Evolutionary conservation across 1,284 basidiomycete genomes (phyloP).

Genomic region (Microbotryomycetes sp.): DNA sequence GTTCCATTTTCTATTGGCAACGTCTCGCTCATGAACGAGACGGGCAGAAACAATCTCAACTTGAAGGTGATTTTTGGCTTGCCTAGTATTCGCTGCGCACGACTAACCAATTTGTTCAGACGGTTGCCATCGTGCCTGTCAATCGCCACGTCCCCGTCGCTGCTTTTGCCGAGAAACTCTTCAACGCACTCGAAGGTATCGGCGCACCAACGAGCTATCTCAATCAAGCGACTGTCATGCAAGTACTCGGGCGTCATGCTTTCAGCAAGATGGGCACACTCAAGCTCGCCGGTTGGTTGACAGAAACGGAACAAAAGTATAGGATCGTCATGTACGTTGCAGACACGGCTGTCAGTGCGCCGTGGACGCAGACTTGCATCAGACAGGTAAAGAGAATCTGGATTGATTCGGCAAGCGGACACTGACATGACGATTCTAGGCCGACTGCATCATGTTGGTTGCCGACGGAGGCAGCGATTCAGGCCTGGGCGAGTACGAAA

Average conservation of each 20-base stretch:
- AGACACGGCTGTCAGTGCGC: slow-evolving; percentile 81
- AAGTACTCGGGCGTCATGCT: slow-evolving; percentile 81
- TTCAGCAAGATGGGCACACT: slow-evolving; percentile 91
- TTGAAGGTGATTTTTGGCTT: slow-evolving; percentile 47
- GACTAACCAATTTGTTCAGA: slow-evolving; percentile 45
- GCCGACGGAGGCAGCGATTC: slow-evolving; percentile 72
- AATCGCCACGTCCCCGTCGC: slow-evolving; percentile 78
- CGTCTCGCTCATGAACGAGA: slow-evolving; percentile 27
- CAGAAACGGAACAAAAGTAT: slow-evolving; percentile 88
- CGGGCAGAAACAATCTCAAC: slow-evolving; percentile 76
- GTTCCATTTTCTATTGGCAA: slow-evolving; percentile 27
- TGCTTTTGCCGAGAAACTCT: slow-evolving; percentile 80
- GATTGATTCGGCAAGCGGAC: not conserved
- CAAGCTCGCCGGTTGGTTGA: slow-evolving; percentile 86
- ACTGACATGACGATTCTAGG: slow-evolving; percentile 46
- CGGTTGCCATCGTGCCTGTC: slow-evolving; percentile 74
- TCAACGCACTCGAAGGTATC: slow-evolving; percentile 73
- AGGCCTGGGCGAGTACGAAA: slow-evolving; percentile 53
- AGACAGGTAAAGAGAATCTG: slow-evolving; percentile 56
- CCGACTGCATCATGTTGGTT: slow-evolving; percentile 91
- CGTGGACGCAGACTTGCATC: slow-evolving; percentile 97
- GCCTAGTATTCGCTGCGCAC: not conserved
- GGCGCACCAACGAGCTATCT: slow-evolving; percentile 82
- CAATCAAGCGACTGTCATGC: slow-evolving; percentile 83
- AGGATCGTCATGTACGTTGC: slow-evolving; percentile 87